These are phyloP conservation scores for Theobroma cacao DNA, from an alignment of 345 rosid species.

Conservation along the genomic window DNA sequence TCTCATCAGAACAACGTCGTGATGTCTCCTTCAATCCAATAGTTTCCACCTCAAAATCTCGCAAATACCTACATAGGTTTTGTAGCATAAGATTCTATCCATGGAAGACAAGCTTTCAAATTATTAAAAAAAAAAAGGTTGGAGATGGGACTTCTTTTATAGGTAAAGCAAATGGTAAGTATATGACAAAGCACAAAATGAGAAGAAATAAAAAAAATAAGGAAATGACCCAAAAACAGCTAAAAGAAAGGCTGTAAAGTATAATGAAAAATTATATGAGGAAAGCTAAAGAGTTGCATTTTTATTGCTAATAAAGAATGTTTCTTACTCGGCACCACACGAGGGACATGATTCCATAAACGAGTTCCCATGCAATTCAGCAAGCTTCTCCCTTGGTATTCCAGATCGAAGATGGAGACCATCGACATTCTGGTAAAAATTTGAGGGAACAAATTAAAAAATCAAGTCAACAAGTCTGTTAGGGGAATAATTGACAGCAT, in stretches of 20 bases:
- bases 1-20: constrained; percentile 61
- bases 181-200: neutral
- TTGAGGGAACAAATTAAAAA: neutral
- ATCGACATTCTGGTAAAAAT: constrained; percentile 66
- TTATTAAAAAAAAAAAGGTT: neutral
- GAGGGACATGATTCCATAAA: constrained; percentile 90
- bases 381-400: constrained; percentile 94
- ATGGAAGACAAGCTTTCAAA: neutral
- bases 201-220: neutral
- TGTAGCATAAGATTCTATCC: neutral
- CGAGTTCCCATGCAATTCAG: constrained; percentile 92
- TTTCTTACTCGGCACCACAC: constrained; percentile 79
- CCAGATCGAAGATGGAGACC: constrained; percentile 99
- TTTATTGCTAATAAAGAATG: constrained; percentile 4
- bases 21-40: constrained; percentile 93
- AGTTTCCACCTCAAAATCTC: constrained; percentile 96
- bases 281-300: neutral
- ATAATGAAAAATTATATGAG: neutral
- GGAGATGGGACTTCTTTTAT: neutral
- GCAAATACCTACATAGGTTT: constrained; percentile 60
- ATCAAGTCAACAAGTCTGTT: neutral
- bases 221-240: neutral
- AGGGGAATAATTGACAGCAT: neutral
- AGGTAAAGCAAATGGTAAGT: neutral
- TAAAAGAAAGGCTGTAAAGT: neutral